Evolutionary conservation across 192 early-diverging fungal species (phyloP), one percentile per base, ranked within the genome.

Genomic region (Irineochytrium annulatum): DNA sequence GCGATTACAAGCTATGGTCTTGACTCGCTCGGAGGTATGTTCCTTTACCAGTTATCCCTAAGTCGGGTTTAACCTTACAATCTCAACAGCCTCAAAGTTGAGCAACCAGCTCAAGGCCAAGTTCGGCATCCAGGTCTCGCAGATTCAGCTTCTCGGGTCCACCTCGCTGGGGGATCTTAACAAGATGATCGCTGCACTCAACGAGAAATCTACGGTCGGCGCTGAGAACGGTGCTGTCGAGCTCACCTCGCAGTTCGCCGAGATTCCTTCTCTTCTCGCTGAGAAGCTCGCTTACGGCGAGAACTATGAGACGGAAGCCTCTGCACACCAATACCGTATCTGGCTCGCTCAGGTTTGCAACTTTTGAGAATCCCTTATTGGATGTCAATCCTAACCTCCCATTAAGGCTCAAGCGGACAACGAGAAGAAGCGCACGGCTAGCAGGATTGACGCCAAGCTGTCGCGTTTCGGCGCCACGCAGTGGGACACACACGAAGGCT

Each of bases 401-500:
- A n/a, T n/a, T n/a, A n/a, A n/a, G n/a, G n/a, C n/a, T n/a, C n/a
- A n/a, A n/a, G n/a, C n/a, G n/a, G n/a, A n/a, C n/a, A 14, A 13
- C 39, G 39, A 41, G 39, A 41, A 41, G 39, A 41, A 41, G 13
- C 13, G 13, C n/a, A n/a, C 13, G 39, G 39, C n/a, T n/a, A 13
- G 13, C 39, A 41, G 39, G 39, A 41, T 41, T 41, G 39, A 41
- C 39, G 13, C 39, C 13, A 31, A 26, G n/a, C n/a, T n/a, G n/a
- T 4, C 22, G 19, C 22, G 4, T n/a, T 53, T 53, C 52, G 3
- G n/a, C 19, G 17, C 19, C 3, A 20, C 52, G 5, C n/a, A 57
- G 35, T 57, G 55, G 55, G 33, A 33, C 35, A 57, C 55, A 3
- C 55, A 57, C 34, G 55, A 57, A 57, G 55, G 55, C 33, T 57